Conservation (phyloP, 441 rosid genomes). For the Croton laevigatus region DNA sequence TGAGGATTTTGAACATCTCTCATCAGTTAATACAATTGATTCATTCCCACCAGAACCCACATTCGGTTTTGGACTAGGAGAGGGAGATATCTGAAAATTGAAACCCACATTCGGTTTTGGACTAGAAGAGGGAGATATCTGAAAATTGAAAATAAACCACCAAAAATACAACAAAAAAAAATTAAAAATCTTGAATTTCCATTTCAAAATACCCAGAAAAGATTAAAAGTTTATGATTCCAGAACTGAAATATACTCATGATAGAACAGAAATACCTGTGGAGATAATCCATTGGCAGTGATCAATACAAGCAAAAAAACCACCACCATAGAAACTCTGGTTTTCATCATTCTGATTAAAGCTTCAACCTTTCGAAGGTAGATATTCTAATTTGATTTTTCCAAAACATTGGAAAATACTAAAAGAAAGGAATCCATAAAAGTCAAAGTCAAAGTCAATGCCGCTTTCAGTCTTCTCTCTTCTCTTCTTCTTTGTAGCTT, state of each 20-base stretch:
- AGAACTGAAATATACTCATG: not conserved
- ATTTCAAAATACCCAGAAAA: not conserved
- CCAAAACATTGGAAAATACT: not conserved
- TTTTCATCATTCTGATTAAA: slow-evolving; percentile 3
- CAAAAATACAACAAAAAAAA: not conserved
- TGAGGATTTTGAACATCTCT: slow-evolving; percentile 13
- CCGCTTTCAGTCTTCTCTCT: not conserved
- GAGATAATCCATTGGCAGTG: not conserved
- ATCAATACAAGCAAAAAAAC: slow-evolving; percentile 5
- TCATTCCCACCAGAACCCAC: not conserved
- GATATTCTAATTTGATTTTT: not conserved
- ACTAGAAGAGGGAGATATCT: slow-evolving; percentile 14
- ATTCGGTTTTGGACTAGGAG: slow-evolving; percentile 2
- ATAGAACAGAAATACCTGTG: not conserved
- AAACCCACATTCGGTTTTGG: not conserved
- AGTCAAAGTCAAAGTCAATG: slow-evolving; percentile 15
- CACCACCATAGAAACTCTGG: not conserved
- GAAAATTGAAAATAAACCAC: not conserved
- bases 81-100: slow-evolving; percentile 18
- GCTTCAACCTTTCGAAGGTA: not conserved
- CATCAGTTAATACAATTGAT: slow-evolving; percentile 3
- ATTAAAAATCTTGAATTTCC: not conserved
- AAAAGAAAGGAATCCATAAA: slow-evolving; percentile 1
- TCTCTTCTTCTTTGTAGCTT: not conserved
- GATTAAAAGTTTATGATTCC: not conserved